Base-by-base conservation (phyloP, 1,284 basidiomycete genomes). In the Inonotus obliquus region DNA sequence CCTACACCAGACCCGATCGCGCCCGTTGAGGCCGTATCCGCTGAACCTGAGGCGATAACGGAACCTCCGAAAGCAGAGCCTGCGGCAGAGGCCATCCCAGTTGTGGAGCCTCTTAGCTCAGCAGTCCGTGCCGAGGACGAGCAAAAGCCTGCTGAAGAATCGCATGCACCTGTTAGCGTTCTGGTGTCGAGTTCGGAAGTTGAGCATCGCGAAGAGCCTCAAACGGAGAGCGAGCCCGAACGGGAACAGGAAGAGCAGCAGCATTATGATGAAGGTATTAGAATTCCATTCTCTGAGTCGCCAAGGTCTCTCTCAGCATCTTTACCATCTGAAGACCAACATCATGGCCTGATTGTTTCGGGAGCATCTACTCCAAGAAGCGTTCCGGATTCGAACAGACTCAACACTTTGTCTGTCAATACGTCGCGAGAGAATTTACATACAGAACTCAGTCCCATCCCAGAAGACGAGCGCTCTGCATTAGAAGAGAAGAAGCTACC, bases 241-340 rank as follows among this genome's bases (percentile, higher is more conserved):
- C 41, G 51, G n/a, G 53, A 41, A 1, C 37, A 32, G 23, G 19
- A 10, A 17, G 41, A 60, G 6, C 25, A 29, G 10, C n/a, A 32
- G 47, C 59, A 64, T 27, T 39, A 58, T 14, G 35, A 38, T 14
- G 64, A 63, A 21, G 51, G 19, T 13, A 23, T 59, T 11, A 55
- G 48, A 25, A 39, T 63, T 1, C 61, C 59, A 11, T 61, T 66
- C 14, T 61, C 66, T 32, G 66, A 64, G 48, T 65, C 66, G 4
- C 29, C 47, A 9, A 51, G 54, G n/a, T 60, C 54, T 49, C 29
- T 67, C 7, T 53, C 59, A 27, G 37, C 58, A 11, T 58, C 65
- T 2, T 57, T 65, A 2, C 38, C 56, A 19, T 39, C 61, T 9
- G 53, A 59, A 13, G n/a, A 39, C 27, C 7, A 45, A 14, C 44